Base-by-base conservation (phyloP, 2,329 filamentous ascomycete genomes). In the Pyrenochaeta sp. region DNA sequence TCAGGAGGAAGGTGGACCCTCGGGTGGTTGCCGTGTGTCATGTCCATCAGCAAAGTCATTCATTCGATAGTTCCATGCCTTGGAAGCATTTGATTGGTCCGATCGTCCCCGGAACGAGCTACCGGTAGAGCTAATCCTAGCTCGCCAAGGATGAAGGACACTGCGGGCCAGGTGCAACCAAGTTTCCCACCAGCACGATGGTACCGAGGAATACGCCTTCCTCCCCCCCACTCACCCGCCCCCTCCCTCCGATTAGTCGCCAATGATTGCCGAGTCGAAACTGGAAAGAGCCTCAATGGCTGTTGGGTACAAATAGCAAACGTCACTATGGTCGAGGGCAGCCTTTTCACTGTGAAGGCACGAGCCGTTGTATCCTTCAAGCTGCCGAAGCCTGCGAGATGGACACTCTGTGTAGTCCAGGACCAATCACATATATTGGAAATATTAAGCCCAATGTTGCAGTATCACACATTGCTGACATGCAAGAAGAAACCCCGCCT, bases 1-100 rank as follows among this genome's bases (percentile, higher is more conserved):
- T 37, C 18, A 18, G 2, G 12, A 10, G 14, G 9, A 10, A 7
- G 21, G 7, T 41, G 20, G 11, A 41, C 17, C 3, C n/a, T 10
- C 15, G 17, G 7, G n/a, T 15, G 3, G 12, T 7, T 42, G 40
- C 17, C 40, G 30, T 18, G 31, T 12, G 32, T 35, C 44, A 39
- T 20, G 20, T 14, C 29, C 29, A 17, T n/a, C 20, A 46, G 44
- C 44, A 46, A 46, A 32, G 44, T 7, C 37, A 32, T 46, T 27
- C 23, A 27, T 27, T 4, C 9, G 44, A 32, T 7, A 46, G 32
- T 46, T 20, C 18, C 15, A 29, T 29, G 31, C 6, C n/a, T 7
- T 35, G 20, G 9, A 18, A 14, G 15, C 11, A 36, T 15, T 7
- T 21, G 44, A 46, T 46, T 46, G 44, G 44, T 21, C 33, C 9